phyloP scores from a whole-genome alignment of 306 rosid genomes.

The Prosopis cineraria region DNA sequence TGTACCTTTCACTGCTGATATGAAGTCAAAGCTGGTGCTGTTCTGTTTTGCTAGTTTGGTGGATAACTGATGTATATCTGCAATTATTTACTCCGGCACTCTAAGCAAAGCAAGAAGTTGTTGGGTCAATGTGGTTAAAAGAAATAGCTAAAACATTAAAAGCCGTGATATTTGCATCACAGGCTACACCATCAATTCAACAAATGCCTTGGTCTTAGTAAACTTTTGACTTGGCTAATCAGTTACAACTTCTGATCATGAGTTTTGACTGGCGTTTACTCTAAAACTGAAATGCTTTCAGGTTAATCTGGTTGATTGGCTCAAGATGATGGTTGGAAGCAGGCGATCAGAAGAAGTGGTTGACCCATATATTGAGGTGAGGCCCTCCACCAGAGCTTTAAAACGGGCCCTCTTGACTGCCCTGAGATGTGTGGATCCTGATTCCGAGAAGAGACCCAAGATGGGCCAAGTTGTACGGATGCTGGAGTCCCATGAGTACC shows the following conservation, averaged over 20 bases:
- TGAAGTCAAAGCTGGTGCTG: neutral
- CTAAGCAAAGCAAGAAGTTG: slow-evolving; percentile 17
- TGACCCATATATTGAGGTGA: slow-evolving; percentile 80
- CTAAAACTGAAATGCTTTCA: slow-evolving; percentile 38
- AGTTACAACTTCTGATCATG: slow-evolving; percentile 7
- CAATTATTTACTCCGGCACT: slow-evolving; percentile 16
- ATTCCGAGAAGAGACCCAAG: slow-evolving; percentile 91
- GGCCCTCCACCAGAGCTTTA: slow-evolving; percentile 83
- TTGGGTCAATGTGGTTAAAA: slow-evolving; percentile 13
- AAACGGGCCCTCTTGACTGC: slow-evolving; percentile 89
- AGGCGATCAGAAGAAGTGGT: slow-evolving; percentile 90
- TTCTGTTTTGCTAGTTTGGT: slow-evolving; percentile 27
- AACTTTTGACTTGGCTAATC: neutral
- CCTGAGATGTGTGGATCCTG: slow-evolving; percentile 91
- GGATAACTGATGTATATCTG: neutral
- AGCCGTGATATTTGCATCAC: neutral
- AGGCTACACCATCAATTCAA: neutral
- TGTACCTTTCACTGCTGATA: neutral
- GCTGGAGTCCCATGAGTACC: slow-evolving; percentile 95
- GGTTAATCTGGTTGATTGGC: slow-evolving; percentile 94
- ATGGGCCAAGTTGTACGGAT: slow-evolving; percentile 91
- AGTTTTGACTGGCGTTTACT: slow-evolving; percentile 20
- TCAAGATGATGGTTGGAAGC: slow-evolving; percentile 93
- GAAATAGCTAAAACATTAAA: neutral
- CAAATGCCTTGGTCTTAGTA: neutral